Percentiles rank a stretch among this genome's conserved stretches.
These are phyloP conservation scores for Colletotrichum ledebouriae DNA, from an alignment of 2,329 filamentous ascomycete genomes.

Conservation along the genomic window DNA sequence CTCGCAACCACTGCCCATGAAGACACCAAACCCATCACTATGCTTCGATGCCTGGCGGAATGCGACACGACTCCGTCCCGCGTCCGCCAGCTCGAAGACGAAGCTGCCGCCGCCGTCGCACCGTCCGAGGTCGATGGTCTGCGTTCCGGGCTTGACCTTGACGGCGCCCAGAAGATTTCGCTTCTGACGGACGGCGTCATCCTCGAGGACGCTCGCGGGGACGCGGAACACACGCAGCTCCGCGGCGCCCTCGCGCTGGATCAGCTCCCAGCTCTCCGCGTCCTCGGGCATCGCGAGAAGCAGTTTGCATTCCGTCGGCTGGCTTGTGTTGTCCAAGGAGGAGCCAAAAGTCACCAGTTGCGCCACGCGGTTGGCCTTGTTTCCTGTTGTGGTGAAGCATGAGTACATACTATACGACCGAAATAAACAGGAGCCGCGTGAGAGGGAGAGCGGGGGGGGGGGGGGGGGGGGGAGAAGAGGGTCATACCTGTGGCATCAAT, in stretches of 20 bases:
- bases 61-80: slow-evolving; percentile 38
- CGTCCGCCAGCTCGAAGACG: slow-evolving; percentile 36
- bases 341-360: slow-evolving; percentile 40
- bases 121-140: slow-evolving; percentile 30
- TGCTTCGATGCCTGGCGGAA: slow-evolving; percentile 36
- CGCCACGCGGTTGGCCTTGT: slow-evolving; percentile 39
- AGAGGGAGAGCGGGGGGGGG: too few species aligned
- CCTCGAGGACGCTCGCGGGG: slow-evolving; percentile 5
- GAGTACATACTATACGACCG: not conserved
- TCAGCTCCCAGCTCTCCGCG: slow-evolving; percentile 42
- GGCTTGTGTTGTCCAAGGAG: not conserved
- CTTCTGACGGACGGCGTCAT: slow-evolving; percentile 17
- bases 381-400: slow-evolving; percentile 11
- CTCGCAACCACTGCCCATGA: slow-evolving; percentile 27
- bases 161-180: slow-evolving; percentile 27
- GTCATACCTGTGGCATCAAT: slow-evolving; percentile 37
- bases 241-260: slow-evolving; percentile 40
- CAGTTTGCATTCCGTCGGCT: slow-evolving; percentile 25
- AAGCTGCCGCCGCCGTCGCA: slow-evolving; percentile 39
- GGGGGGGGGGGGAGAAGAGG: not conserved
- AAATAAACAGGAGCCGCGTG: too few species aligned
- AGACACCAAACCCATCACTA: slow-evolving; percentile 36
- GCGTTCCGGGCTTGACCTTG: slow-evolving; percentile 34
- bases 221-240: slow-evolving; percentile 31
- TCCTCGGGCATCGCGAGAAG: slow-evolving; percentile 41